Conservation (phyloP, 108 stramenopile species). For the Cyclotella kingstonii region DNA sequence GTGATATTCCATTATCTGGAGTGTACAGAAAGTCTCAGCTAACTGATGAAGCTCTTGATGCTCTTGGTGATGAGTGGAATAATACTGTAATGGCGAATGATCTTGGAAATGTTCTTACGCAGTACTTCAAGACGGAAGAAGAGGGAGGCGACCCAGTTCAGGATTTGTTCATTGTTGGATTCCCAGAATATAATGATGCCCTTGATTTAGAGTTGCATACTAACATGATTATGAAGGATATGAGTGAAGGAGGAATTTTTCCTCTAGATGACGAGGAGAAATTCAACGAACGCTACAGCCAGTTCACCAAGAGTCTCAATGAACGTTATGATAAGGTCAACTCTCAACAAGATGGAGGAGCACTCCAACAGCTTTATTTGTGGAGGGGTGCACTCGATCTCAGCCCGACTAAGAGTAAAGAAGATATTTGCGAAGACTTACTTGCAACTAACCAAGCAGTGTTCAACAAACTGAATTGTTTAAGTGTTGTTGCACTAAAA, state of each 20-base stretch:
- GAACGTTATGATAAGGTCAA: conserved; percentile 22
- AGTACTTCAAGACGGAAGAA: conserved; percentile 28
- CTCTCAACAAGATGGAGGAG: conserved; percentile 17
- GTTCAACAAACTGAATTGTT: conserved; percentile 21
- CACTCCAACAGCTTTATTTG: conserved; percentile 28
- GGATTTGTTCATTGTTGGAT: conserved; percentile 42
- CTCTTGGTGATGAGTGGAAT: conserved; percentile 28
- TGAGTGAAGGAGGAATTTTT: conserved; percentile 22
- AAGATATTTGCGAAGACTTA: conserved; percentile 26
- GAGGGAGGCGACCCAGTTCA: conserved; percentile 40
- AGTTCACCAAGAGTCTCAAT: conserved; percentile 19
- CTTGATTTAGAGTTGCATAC: conserved; percentile 25
- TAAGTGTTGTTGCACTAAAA: conserved; percentile 10
- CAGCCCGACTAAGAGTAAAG: conserved; percentile 15
- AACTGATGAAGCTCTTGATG: conserved; percentile 2
- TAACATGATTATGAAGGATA: conserved; percentile 22
- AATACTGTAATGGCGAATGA: conserved; percentile 40
- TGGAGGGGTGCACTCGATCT: conserved; percentile 44
- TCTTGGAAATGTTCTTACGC: conserved; percentile 16
- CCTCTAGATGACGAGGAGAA: conserved; percentile 20
- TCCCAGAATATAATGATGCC: conserved; percentile 28
- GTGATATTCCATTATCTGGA: conserved; percentile 32
- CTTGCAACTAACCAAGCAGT: conserved; percentile 5
- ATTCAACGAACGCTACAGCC: conserved; percentile 23
- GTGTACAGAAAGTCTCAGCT: conserved; percentile 31